Base-by-base conservation (phyloP, 495 filamentous ascomycete species). In the Xylaria intraflava region DNA sequence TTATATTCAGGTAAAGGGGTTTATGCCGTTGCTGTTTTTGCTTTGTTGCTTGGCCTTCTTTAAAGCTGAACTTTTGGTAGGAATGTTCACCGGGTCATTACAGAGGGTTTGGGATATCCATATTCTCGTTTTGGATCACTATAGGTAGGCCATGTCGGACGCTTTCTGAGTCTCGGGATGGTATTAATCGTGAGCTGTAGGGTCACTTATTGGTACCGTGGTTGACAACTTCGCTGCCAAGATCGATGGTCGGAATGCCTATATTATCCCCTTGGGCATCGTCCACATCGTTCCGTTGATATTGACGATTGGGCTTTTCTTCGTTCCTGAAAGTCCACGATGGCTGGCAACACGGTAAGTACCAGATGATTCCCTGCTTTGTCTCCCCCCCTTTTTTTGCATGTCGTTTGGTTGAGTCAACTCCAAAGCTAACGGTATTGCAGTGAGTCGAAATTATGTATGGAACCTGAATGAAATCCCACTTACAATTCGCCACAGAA, bases 251-350 rank as follows among this genome's bases (percentile, higher is more conserved):
- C 77, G 66, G 49, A 60, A 69, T 11, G 70, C 76, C 10, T 85
- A 83, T 56, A 69, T 81, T 1, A 80, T 83, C 46, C 79, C 82
- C 3, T 69, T 85, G 0, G 81, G 80, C 8, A 69, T 83, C 22
- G 71, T 84, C 54, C 81, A 79, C 49, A 64, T 84, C 29, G 67
- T 84, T 5, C 82, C 82, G 0, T 67, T 68, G 7, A 62, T 85
- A 55, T 51, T 84, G 40, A 62, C 69, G 20, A 60, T 74, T 29
- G 74, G 71, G 10, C 57, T 85, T 9, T 67, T 83, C 58, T 81
- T 85, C 64, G 77, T 85, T 36, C 81, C 83, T 8, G 83, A 85
- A 57, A 80, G 78, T 6, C 83, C 83, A 0, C 76, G 83, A 33
- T 86, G 83, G 82, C 68, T 86, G 27, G 69, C 83, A 33, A 72